Percentiles rank a stretch among this genome's conserved stretches.
These are phyloP conservation scores for Nicotiana paniculata DNA, from an alignment of 257 asterid species.

Conservation along the genomic window DNA sequence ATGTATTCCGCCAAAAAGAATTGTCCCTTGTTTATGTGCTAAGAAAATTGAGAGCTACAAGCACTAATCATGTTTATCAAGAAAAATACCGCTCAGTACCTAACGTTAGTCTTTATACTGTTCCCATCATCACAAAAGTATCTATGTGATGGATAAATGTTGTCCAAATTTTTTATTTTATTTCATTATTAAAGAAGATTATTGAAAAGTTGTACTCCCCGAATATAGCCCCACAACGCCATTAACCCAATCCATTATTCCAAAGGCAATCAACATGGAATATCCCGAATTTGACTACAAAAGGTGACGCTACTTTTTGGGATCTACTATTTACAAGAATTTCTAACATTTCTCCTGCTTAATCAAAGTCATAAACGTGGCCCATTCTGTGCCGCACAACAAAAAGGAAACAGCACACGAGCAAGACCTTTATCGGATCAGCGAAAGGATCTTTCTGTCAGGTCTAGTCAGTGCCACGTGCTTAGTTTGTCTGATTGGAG, in stretches of 20 bases:
- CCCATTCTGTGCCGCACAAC: slow-evolving; percentile 6
- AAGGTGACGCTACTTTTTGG: not conserved
- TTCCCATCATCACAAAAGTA: not conserved
- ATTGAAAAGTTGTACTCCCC: not conserved
- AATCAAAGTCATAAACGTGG: slow-evolving; percentile 8
- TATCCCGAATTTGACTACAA: not conserved
- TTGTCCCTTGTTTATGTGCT: too few species aligned
- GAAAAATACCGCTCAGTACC: not conserved
- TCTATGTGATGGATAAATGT: not conserved
- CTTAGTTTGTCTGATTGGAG: not conserved
- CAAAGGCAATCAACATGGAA: not conserved
- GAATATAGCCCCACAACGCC: not conserved
- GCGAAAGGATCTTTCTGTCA: not conserved
- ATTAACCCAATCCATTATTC: not conserved
- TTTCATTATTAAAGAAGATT: not conserved
- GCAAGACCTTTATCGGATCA: not conserved
- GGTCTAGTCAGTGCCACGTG: not conserved
- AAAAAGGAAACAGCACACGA: not conserved
- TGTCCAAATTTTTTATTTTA: not conserved
- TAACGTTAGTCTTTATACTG: not conserved
- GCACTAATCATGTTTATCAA: not conserved
- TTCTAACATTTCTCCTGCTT: not conserved
- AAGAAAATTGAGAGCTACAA: not conserved
- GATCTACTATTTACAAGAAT: fast-evolving
- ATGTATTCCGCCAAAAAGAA: too few species aligned